Evolutionary conservation across 1,284 basidiomycete species (phyloP), one percentile per base, ranked within the genome.

Genomic region (Anthracocystis walkeri): DNA sequence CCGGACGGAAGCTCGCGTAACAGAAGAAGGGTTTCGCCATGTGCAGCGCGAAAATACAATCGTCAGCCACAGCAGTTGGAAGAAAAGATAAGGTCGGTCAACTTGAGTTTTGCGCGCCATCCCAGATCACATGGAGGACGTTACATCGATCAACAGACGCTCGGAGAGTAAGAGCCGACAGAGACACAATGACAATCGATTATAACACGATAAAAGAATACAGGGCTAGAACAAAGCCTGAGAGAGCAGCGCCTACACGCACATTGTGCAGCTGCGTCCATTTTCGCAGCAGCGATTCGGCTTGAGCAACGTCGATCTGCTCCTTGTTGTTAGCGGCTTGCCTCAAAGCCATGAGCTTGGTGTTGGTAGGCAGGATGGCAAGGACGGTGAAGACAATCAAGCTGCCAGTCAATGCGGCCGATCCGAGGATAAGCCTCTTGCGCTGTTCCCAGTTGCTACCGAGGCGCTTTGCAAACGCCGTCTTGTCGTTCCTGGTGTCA

Each of bases 211-310:
- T 29, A 20, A 72, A 77, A 2, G 69, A 53, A 42, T 54, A 65
- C n/a, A 72, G 31, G 7, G 55, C 69, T 4, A 65, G 49, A 11
- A 42, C 54, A 23, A 72, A 67, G 16, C 70, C 61, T 18, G 20
- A 16, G 11, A 73, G 29, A 20, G 70, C 65, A 27, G 61, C 50
- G 5, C 31, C 53, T 1, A 67, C 61, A 4, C 70, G 64, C n/a
- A 73, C 65, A 33, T 73, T 73, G 65, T 73, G 70, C 27, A 73
- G 58, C 31, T 51, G 50, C 6, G 70, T 63, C 70, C 70, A 73
- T 29, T 23, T 56, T 5, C 25, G 41, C 29, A 73, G 23, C 31
- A 73, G 29, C 11, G 48, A 21, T n/a, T 67, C 65, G 16, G 58
- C 61, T 20, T 55, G 56, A 12, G 21, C 46, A 16, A 42, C 61